Conservation (phyloP, 169 alveolate species). For the Cryptosporidium viatorum region DNA sequence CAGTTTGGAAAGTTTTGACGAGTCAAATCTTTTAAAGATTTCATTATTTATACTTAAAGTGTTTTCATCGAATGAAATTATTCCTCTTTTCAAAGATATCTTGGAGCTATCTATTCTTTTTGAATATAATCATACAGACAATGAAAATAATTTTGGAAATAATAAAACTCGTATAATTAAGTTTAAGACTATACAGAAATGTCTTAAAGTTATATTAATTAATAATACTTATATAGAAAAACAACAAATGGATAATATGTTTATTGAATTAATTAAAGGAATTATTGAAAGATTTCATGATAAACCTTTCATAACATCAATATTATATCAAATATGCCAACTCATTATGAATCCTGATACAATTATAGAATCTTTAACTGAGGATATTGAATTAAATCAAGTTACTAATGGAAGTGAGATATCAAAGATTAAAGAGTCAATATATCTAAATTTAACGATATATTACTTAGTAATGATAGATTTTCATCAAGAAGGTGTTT, state of each 20-base stretch:
- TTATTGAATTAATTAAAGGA: conserved; percentile 1
- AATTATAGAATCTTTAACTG: neutral
- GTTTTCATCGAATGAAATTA: conserved; percentile 1
- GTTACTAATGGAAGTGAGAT: neutral
- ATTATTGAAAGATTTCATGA: neutral
- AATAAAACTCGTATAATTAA: neutral
- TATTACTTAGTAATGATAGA: conserved; percentile 18
- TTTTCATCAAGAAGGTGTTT: neutral
- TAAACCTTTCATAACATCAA: neutral
- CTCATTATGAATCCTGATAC: neutral
- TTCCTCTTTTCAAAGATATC: neutral
- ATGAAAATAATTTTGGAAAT: neutral
- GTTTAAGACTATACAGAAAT: conserved; percentile 9
- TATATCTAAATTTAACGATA: conserved; percentile 11
- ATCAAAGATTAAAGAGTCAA: neutral
- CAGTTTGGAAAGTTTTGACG: neutral
- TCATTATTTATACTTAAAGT: conserved; percentile 9
- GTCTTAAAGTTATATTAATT: neutral
- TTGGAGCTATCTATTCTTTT: neutral
- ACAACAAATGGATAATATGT: conserved; percentile 3
- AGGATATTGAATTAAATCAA: neutral
- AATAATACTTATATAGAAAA: conserved; percentile 18
- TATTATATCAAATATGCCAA: conserved; percentile 24
- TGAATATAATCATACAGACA: neutral
- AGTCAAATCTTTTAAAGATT: neutral